phyloP scores from a whole-genome alignment of 129 eudicot genomes.

The Kitagawia praeruptora region DNA sequence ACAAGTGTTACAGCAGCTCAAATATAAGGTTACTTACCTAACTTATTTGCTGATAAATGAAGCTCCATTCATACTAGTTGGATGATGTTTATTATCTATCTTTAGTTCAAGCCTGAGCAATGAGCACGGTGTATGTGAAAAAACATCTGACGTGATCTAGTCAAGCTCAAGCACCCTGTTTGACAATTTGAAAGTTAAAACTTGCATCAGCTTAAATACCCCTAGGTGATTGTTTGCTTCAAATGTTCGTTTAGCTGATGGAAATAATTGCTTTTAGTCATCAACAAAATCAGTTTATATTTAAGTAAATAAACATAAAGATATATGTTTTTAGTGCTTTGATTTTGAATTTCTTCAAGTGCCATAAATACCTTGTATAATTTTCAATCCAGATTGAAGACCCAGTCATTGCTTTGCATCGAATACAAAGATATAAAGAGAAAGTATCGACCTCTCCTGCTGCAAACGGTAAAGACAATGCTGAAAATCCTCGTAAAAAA shows the following conservation, averaged over 20 bases:
- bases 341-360: background rate
- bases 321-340: background rate
- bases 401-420: conserved; percentile 39
- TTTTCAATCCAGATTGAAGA: conserved; percentile 36
- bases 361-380: background rate
- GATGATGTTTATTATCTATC: background rate
- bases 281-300: background rate
- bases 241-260: background rate
- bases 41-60: background rate
- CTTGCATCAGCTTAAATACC: background rate
- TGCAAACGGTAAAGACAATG: conserved; percentile 19
- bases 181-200: background rate
- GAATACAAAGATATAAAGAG: conserved; percentile 29
- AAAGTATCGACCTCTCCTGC: conserved; percentile 14
- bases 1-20: background rate
- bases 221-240: background rate
- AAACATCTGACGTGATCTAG: background rate
- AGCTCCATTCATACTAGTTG: background rate
- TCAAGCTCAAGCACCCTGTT: background rate
- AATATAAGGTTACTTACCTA: background rate
- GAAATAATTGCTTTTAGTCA: background rate
- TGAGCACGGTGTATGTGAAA: background rate
- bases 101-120: background rate
- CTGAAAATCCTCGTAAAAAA: conserved; percentile 39
- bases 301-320: background rate